Percentiles rank a stretch among this genome's conserved stretches.
Conservation (phyloP, 2,329 filamentous ascomycete genomes). For the Trichoderma sp. region DNA sequence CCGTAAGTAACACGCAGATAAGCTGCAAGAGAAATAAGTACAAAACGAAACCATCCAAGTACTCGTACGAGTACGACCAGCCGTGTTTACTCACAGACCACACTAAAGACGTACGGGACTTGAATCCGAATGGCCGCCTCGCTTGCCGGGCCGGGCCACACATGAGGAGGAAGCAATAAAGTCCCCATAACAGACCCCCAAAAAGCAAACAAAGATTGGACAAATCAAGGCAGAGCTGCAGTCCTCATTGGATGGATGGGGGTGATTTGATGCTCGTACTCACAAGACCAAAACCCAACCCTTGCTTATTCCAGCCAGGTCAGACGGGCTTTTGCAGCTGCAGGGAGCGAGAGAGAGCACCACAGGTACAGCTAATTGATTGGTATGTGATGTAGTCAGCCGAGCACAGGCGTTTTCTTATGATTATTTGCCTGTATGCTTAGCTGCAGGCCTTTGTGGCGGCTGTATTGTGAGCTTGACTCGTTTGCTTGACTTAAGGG, state of each 20-base stretch:
- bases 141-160: slow-evolving; percentile 5
- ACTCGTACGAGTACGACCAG: neutral
- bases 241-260: slow-evolving; percentile 7
- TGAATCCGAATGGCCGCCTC: slow-evolving; percentile 3
- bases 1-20: neutral
- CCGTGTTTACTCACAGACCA: neutral
- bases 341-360: slow-evolving; percentile 3
- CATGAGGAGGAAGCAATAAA: neutral
- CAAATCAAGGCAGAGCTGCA: neutral
- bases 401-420: neutral
- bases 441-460: neutral
- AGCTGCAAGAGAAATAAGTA: neutral
- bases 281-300: slow-evolving; percentile 11
- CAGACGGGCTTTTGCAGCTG: slow-evolving; percentile 25
- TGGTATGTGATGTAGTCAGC: neutral
- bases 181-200: neutral
- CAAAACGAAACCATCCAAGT: neutral
- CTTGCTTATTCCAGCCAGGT: slow-evolving; percentile 20
- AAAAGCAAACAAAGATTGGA: neutral
- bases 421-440: neutral
- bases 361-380: neutral
- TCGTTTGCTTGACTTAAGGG: neutral
- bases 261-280: neutral
- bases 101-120: neutral
- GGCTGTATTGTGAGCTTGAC: neutral